These are phyloP conservation scores for Polygonum maritimum DNA, from an alignment of 148 eudicot species.

Conservation along the genomic window DNA sequence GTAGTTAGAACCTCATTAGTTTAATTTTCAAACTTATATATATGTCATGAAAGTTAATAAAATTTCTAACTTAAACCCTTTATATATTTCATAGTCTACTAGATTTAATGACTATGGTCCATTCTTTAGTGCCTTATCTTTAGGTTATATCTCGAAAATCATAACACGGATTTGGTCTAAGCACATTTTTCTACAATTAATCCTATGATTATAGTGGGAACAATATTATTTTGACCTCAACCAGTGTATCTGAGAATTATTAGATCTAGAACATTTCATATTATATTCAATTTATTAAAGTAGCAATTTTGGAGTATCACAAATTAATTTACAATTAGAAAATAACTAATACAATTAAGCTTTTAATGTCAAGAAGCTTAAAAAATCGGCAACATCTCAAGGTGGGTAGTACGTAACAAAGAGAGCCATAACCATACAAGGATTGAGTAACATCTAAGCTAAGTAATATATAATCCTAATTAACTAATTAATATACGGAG, in stretches of 20 bases:
- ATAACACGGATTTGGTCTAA: background rate
- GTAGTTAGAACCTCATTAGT: no score
- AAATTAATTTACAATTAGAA: background rate
- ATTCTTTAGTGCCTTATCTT: background rate
- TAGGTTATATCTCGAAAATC: background rate
- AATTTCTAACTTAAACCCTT: background rate
- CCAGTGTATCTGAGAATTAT: no score
- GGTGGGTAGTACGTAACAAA: slow-evolving; percentile 4
- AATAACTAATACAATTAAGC: background rate
- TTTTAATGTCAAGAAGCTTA: background rate
- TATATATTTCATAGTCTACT: background rate
- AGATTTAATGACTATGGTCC: background rate
- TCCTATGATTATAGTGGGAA: background rate
- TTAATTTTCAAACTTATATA: no score
- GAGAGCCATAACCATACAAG: background rate
- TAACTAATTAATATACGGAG: background rate
- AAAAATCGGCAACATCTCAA: background rate
- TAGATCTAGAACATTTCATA: background rate
- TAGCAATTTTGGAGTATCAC: background rate
- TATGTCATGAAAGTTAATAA: no score
- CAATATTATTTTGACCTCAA: background rate
- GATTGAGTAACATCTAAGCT: slow-evolving; percentile 6
- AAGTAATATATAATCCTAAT: background rate
- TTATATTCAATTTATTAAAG: background rate
- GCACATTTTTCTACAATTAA: background rate